Evolutionary conservation across 805 yeast genomes (phyloP).

Genomic region (Brettanomyces anomalus): DNA sequence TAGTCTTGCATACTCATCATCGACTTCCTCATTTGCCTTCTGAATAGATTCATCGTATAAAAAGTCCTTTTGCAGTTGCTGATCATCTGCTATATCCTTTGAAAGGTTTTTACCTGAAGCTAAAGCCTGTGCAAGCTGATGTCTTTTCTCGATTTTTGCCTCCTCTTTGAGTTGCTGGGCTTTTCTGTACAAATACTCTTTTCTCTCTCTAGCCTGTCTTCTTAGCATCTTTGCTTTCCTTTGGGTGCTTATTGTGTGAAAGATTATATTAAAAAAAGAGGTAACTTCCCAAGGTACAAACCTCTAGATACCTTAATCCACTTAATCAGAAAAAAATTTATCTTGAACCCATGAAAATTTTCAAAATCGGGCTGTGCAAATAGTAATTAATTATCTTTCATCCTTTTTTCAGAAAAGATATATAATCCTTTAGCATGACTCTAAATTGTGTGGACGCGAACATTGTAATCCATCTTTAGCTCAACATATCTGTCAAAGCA

Average conservation of each 20-base stretch:
- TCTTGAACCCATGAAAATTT: too few species aligned
- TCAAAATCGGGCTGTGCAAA: too few species aligned
- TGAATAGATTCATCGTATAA: constrained; percentile 77
- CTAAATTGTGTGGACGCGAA: too few species aligned
- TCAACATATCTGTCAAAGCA: too few species aligned
- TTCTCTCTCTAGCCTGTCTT: constrained; percentile 92
- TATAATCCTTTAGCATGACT: too few species aligned
- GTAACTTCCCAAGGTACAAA: not conserved
- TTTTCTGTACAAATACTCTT: constrained; percentile 85
- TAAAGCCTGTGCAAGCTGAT: constrained; percentile 74
- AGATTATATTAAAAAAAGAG: not conserved
- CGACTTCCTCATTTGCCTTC: constrained; percentile 37
- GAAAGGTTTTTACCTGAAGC: constrained; percentile 89
- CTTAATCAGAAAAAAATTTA: not conserved
- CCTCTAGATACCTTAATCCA: not conserved
- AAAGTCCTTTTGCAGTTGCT: constrained; percentile 68
- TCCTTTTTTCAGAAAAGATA: too few species aligned
- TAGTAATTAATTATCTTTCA: too few species aligned
- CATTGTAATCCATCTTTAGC: too few species aligned
- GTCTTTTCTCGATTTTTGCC: constrained; percentile 75
- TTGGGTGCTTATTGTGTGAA: not conserved
- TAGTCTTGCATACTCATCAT: constrained; percentile 84
- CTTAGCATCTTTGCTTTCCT: constrained; percentile 54
- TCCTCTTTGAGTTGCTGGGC: constrained; percentile 89
- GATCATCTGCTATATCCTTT: constrained; percentile 85